Conservation (phyloP, 116 monocot genomes). For the Dioscorea cayenensis region DNA sequence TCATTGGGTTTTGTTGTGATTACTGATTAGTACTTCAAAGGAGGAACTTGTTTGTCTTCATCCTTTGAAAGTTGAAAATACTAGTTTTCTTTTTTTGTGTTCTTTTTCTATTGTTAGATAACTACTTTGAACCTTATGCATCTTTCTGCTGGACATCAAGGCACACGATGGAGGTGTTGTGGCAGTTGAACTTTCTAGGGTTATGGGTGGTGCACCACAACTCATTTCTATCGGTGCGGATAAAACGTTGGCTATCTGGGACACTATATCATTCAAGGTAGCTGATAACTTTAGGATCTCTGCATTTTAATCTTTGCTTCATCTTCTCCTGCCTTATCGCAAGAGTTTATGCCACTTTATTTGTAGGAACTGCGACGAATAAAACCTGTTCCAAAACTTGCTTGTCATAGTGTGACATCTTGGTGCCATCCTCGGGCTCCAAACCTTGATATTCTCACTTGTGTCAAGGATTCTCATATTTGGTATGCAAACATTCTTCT, state of each 20-base stretch:
- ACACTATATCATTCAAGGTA: constrained; percentile 97
- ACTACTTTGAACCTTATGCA: background rate
- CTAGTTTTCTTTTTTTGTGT: background rate
- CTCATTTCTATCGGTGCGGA: constrained; percentile 99
- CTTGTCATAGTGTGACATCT: constrained; percentile 99
- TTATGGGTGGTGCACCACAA: constrained; percentile 92
- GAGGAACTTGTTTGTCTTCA: background rate
- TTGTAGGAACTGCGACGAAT: constrained; percentile 90
- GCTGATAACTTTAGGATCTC: background rate
- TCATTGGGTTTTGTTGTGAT: background rate
- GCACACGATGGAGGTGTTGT: constrained; percentile 99
- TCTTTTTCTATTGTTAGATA: background rate
- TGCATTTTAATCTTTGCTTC: background rate
- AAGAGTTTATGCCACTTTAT: constrained; percentile 6
- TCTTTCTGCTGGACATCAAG: constrained; percentile 16
- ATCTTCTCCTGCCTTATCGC: background rate
- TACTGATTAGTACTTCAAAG: background rate
- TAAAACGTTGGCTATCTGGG: constrained; percentile 99
- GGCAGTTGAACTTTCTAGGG: constrained; percentile 96
- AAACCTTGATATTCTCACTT: constrained; percentile 99
- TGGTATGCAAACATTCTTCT: constrained; percentile 46
- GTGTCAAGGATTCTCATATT: constrained; percentile 99
- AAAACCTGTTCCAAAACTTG: constrained; percentile 94
- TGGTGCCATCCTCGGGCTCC: constrained; percentile 99
- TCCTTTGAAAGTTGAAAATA: no score